Base-by-base conservation (phyloP, 2,329 filamentous ascomycete species). In the Trichoderma arundinaceum region DNA sequence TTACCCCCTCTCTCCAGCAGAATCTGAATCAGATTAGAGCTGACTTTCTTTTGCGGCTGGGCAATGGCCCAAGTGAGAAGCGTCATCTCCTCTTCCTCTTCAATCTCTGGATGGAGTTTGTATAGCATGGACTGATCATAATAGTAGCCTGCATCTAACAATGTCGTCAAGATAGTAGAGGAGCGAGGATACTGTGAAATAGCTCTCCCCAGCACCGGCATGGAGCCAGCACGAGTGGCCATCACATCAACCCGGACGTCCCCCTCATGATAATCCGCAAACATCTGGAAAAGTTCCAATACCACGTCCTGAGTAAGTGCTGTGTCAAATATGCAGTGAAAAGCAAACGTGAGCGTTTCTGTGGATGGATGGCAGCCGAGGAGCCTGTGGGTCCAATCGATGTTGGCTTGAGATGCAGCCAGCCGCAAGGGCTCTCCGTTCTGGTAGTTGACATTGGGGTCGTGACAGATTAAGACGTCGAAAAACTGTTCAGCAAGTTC, bases 1-100 rank as follows among this genome's bases (percentile, higher is more conserved):
- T 74, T 70, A 78, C 77, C 76, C 53, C 56, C 82, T 71, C 68
- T 80, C 72, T 71, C 76, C n/a, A 90, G 75, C 19, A 90, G 77
- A 54, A 86, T 74, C 68, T 84, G 79, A 64, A 91, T 84, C 49
- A 90, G 76, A 4, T 78, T 74, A 39, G 83, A 86, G 73, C 86
- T 88, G 58, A 90, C 81, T 67, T 82, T 83, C 73, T 89, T 90
- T 68, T 88, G 85, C 0, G 86, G 85, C 68, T 89, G 86, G 7
- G 85, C 76, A 59, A 90, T 78, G 0, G 86, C 82, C 88, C 88
- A 90, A 58, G 84, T 77, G 7, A 90, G 76, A 2, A 88, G 77
- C 1, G 84, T 85, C 51, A 88, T 80, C 9, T 79, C 76, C 72
- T 91, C 88, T 3, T 80, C 77, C 41, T 84, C 82, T 1, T 82